Evolutionary conservation across 192 early-diverging fungal genomes (phyloP), one percentile per base, ranked within the genome.

Genomic region (Dissophora ornata): DNA sequence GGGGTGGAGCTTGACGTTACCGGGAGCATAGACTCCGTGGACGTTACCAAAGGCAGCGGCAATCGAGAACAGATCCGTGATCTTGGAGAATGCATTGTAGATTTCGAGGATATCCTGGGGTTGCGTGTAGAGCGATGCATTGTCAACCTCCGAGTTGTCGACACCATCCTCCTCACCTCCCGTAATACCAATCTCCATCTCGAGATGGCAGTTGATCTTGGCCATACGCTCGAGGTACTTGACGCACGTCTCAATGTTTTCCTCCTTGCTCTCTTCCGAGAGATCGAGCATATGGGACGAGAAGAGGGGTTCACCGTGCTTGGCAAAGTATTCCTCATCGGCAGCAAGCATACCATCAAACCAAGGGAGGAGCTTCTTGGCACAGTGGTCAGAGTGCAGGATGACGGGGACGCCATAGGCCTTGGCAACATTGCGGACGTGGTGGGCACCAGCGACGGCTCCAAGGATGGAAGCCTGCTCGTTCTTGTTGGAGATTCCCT

Each of bases 161-260:
- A 98, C 96, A 82, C 96, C 96, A 80, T 98, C 96, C 83, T 98
- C 96, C 85, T 98, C 96, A 68, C 96, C 96, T 81, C 96, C 96
- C 26, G 95, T 97, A 80, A 97, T 95, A 83, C 96, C 96, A 50
- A 98, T 97, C 87, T 98, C 96, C 94, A 98, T 98, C 87, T 98
- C 96, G 62, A 98, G 89, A 60, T 94, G 87, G 66, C 89, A 88
- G 79, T 93, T 90, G 68, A 97, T 94, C 36, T 87, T 83, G 22
- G 92, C 90, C 91, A 97, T 95, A 68, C 95, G 93, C 85, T 93
- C 83, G 70, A 98, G 85, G 88, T 98, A 98, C 85, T 93, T 88
- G 74, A 90, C 83, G 80, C 93, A 96, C 58, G 82, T 95, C 57
- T 86, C 86, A 58, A 98, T 97, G 89, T 98, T 98, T 79, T 96